Percentiles rank a stretch among this genome's conserved stretches.
These are phyloP conservation scores for Alternaria arbusti DNA, from an alignment of 2,329 filamentous ascomycete genomes.

Conservation along the genomic window DNA sequence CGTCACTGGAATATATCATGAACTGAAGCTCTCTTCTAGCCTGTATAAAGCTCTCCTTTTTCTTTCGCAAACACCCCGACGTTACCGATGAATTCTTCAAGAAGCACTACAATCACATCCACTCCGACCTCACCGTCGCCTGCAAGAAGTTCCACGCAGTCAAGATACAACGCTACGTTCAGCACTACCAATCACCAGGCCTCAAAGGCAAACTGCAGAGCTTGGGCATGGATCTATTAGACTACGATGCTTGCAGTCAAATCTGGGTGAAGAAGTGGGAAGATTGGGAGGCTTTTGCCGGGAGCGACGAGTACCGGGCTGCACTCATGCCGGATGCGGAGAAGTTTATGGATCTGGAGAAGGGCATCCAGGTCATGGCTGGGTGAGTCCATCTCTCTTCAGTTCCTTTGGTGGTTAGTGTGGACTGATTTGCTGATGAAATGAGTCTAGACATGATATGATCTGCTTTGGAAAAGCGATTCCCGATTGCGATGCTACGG, in stretches of 20 bases:
- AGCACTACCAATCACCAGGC: background rate
- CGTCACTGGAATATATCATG: background rate
- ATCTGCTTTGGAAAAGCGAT: slow-evolving; percentile 36
- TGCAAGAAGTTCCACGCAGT: background rate
- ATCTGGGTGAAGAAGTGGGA: slow-evolving; percentile 35
- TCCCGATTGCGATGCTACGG: slow-evolving; percentile 28
- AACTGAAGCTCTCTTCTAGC: background rate
- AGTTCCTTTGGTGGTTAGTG: background rate
- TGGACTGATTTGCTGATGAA: background rate
- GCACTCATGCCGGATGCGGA: slow-evolving; percentile 31
- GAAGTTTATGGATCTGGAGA: slow-evolving; percentile 36
- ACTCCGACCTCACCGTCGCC: background rate
- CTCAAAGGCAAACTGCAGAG: background rate
- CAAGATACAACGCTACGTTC: background rate
- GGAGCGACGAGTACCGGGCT: slow-evolving; percentile 28
- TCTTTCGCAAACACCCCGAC: background rate
- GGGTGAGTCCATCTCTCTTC: slow-evolving; percentile 10
- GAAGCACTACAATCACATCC: background rate
- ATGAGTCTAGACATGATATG: slow-evolving; percentile 21
- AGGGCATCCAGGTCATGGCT: slow-evolving; percentile 36
- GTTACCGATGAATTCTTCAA: background rate
- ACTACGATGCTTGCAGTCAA: slow-evolving; percentile 32
- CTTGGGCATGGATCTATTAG: slow-evolving; percentile 1
- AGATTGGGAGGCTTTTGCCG: slow-evolving; percentile 29
- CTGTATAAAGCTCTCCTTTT: background rate